Base-by-base conservation (phyloP, 1,284 basidiomycete genomes). In the Dichomitus squalens region DNA sequence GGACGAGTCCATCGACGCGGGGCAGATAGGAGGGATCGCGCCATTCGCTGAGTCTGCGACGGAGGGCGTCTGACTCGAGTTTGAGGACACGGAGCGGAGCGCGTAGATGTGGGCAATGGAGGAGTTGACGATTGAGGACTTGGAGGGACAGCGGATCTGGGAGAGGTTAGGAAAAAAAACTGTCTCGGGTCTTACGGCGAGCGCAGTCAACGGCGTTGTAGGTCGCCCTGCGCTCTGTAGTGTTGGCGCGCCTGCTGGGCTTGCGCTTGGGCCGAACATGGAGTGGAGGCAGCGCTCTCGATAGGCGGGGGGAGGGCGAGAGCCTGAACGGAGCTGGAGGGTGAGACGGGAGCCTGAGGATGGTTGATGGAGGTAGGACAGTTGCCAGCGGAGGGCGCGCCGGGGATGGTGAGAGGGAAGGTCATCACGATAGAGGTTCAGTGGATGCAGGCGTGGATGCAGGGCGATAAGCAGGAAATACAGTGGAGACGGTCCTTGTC, bases 161-260 rank as follows among this genome's bases (percentile, higher is more conserved):
- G 90, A 90, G 60, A 96, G 87, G 72, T 95, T 92, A 51, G 95
- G 94, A 14, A 96, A 97, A 97, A 60, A 94, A 85, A 52, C 88
- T 83, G 73, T 97, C 97, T 59, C 97, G 79, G 33, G 92, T 95
- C 78, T 97, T 95, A 57, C 95, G 81, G 52, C 95, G 85, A 68
- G 92, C 90, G 57, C 95, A 83, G 77, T 97, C 95, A 58, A 96
- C 93, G 31, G 95, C 95, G 70, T 98, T 98, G 78, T 97, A 95
- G 36, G 92, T 94, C 6, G 93, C 93, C 48, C 95, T 82, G 72
- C 94, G 90, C 73, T 96, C 95, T 59, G 95, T 95, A 41, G 94
- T 96, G 76, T 95, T 95, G 58, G 93, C 93, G 36, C 93, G 85
- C 65, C 85, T 82, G 73, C 80, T 88, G 70, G 87, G 86, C 73